phyloP scores from a whole-genome alignment of 257 asterid species.

The Hygrophila difformis region DNA sequence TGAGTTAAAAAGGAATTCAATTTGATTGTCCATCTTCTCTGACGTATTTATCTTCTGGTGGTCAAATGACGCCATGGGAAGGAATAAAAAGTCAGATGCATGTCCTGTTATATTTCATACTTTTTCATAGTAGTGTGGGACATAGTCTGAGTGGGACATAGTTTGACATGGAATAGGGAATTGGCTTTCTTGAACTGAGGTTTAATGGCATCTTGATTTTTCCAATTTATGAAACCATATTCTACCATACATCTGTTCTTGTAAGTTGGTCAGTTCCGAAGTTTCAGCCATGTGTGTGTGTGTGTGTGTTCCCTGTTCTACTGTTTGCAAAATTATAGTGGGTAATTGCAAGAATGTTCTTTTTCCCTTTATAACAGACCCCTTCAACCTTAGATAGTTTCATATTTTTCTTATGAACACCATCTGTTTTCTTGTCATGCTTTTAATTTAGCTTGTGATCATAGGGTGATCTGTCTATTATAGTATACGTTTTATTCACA shows the following conservation, averaged over 20 bases:
- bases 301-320: background rate
- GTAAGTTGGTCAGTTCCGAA: background rate
- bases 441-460: constrained; percentile 1
- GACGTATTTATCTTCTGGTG: too few relatives aligned
- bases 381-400: background rate
- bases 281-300: constrained; percentile 11
- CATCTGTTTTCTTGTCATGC: background rate
- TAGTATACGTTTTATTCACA: constrained; percentile 1
- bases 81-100: background rate
- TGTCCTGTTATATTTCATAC: background rate
- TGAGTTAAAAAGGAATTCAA: constrained; percentile 6
- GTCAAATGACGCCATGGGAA: too few relatives aligned
- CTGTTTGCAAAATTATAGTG: constrained; percentile 1
- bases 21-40: too few relatives aligned
- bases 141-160: constrained; percentile 4
- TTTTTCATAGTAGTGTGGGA: constrained; percentile 1
- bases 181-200: constrained; percentile 9
- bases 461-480: constrained; percentile 4
- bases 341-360: too few relatives aligned
- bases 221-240: background rate
- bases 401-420: background rate
- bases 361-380: background rate
- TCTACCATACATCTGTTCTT: background rate
- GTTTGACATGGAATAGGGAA: background rate
- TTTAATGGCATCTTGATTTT: constrained; percentile 7